These are phyloP conservation scores for Medicago arabica DNA, from an alignment of 306 rosid genomes.

Conservation along the genomic window DNA sequence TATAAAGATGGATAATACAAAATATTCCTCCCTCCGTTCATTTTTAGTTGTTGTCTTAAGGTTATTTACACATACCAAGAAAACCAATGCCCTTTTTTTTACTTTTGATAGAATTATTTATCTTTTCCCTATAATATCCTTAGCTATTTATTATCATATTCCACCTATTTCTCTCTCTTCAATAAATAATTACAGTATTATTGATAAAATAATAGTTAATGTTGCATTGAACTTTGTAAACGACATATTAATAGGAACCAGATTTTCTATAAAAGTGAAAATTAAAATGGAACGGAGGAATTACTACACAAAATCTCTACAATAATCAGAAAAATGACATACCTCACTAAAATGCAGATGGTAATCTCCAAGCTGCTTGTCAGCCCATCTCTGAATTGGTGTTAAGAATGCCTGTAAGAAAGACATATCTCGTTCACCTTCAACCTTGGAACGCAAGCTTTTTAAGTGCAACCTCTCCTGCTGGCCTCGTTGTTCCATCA, in stretches of 20 bases:
- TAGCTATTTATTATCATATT: neutral
- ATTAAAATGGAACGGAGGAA: neutral
- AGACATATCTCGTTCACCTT: constrained; percentile 68
- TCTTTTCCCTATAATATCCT: neutral
- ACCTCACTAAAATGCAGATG: constrained; percentile 88
- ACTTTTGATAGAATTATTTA: neutral
- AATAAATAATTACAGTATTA: neutral
- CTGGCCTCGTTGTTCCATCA: constrained; percentile 93
- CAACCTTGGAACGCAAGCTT: constrained; percentile 75
- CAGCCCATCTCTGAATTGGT: constrained; percentile 87
- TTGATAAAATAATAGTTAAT: neutral
- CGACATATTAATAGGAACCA: neutral
- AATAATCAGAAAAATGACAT: constrained; percentile 19
- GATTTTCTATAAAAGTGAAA: neutral
- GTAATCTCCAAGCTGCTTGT: constrained; percentile 94
- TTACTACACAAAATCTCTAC: constrained; percentile 27
- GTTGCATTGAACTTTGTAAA: neutral
- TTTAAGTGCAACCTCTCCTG: constrained; percentile 90
- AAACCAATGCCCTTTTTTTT: neutral
- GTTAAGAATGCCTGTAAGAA: constrained; percentile 84
- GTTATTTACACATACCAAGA: neutral
- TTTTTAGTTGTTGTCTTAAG: neutral
- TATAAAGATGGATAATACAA: constrained; percentile 32
- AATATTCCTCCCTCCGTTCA: constrained; percentile 5
- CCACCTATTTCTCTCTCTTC: neutral